Evolutionary conservation across 2,329 filamentous ascomycete genomes (phyloP), one percentile per base, ranked within the genome.

Genomic region (Rachicladosporium sp.): DNA sequence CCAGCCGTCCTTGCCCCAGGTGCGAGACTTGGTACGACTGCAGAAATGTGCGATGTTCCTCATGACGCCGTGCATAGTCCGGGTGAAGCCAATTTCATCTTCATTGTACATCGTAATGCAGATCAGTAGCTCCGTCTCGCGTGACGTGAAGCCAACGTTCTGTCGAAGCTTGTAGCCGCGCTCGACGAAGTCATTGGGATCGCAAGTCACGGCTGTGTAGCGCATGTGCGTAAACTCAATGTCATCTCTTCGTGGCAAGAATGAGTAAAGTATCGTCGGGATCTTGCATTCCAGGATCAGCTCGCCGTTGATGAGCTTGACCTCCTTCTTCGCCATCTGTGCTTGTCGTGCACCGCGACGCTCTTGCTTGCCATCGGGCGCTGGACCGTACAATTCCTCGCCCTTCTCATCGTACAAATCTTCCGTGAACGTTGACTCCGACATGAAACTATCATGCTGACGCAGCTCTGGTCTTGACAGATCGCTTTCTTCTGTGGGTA

Each of bases 31-130:
- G 40, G 80, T 82, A 38, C 91, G 80, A 12, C 81, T 86, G 69
- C 91, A 98, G 63, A 98, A 95, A 59, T 96, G 91, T 9, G 84
- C 79, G 53, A 98, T 89, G 59, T 98, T 98, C 61, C 93, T 87
- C 84, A 98, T 93, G 42, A 98, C 85, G 40, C 89, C 91, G 60
- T 96, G 86, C 89, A 98, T 96, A 1, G 91, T 98, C 35, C 91
- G 78, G 5, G 91, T 95, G 53, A 98, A 98, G 56, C 87, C 78
- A 52, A 94, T 85, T 58, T 96, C 91, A 62, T 95, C 84, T 64
- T 98, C 91, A 62, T 98, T 98, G 68, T 95, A 96, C 91, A 96
- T 96, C 52, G 91, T 98, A 45, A 98, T 71, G 58, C 88, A 94
- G 53, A 98, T 93, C 59, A 96, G 89, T 6, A 98, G 68, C 62